phyloP scores from a whole-genome alignment of 305 asterid genomes.

The Fraxinus albicans region DNA sequence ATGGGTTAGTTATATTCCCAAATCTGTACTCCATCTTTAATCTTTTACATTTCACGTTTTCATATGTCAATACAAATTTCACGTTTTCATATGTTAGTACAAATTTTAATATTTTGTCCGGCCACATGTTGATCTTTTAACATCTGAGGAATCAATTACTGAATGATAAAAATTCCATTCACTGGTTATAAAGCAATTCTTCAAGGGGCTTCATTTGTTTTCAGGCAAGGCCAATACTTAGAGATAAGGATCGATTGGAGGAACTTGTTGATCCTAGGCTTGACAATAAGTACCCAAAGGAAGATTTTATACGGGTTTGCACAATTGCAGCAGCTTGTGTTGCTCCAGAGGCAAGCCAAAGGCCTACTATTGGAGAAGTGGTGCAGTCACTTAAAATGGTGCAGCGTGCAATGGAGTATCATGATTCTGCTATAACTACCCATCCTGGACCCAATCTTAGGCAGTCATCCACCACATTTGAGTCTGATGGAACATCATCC shows the following conservation, averaged over 20 bases:
- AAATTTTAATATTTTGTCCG: not conserved
- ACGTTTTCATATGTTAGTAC: not conserved
- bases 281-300: slow-evolving; percentile 74
- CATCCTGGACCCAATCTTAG: slow-evolving; percentile 62
- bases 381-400: slow-evolving; percentile 99
- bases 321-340: slow-evolving; percentile 99
- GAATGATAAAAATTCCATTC: not conserved
- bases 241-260: slow-evolving; percentile 85
- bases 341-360: slow-evolving; percentile 80
- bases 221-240: slow-evolving; percentile 89
- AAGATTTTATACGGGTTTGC: slow-evolving; percentile 85
- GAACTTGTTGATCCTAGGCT: slow-evolving; percentile 88
- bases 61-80: not conserved
- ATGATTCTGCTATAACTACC: slow-evolving; percentile 49
- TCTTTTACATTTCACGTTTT: not conserved
- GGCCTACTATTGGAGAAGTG: slow-evolving; percentile 98
- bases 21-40: slow-evolving; percentile 7
- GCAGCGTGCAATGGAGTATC: slow-evolving; percentile 70
- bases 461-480: slow-evolving; percentile 88
- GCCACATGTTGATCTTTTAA: not conserved
- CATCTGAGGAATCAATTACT: not conserved
- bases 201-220: slow-evolving; percentile 18
- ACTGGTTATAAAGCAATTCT: not conserved
- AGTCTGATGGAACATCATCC: slow-evolving; percentile 87
- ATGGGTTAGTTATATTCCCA: slow-evolving; percentile 59